Base-by-base conservation (phyloP, 805 yeast genomes). In the Danielia reshetovae region DNA sequence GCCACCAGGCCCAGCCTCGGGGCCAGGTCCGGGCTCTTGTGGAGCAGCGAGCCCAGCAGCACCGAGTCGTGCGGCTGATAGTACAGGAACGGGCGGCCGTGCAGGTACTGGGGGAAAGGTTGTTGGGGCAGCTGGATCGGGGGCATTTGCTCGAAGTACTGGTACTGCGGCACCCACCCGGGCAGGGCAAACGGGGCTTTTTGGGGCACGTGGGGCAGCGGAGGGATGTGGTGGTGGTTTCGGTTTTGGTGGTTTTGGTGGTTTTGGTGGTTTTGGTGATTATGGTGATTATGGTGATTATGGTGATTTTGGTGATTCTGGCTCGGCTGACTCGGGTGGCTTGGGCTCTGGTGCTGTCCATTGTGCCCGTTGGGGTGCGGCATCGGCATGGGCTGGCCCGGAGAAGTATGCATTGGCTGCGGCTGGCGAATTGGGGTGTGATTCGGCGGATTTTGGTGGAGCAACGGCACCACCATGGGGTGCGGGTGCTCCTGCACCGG, bases 401-500 rank as follows among this genome's bases (percentile, higher is more conserved):
- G 26, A 7, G 26, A n/a, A 17, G 5, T 7, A 12, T 26, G 30
- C 13, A 27, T 17, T 7, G 6, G 30, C 5, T 5, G 30, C 11
- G 30, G 22, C 10, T 19, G 23, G 7, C 9, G 28, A 18, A 24
- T 18, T 10, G 30, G 18, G 9, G 19, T 29, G 23, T 30, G 28
- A 4, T 34, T 34, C 15, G 34, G 30, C 24, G 41, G 41, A 10
- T 13, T 18, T 12, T 25, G 38, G 4, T 32, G 33, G 16, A 24
- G 34, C 18, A 30, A 18, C 10, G 36, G 26, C 34, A 36, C 23
- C 30, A 24, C 10, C 14, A 38, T 34, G 16, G 42, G 28, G 18
- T 24, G 23, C 18, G 38, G 28, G n/a, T 10, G 29, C 21, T 11
- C 33, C 36, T 4, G 18, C 7, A 24, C 24, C 18, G 36, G 28